A percentile compares a stretch with the other conserved stretches of the same genome.
phyloP scores from a whole-genome alignment of 352 stramenopile genomes.

The Pythium oligandrum region DNA sequence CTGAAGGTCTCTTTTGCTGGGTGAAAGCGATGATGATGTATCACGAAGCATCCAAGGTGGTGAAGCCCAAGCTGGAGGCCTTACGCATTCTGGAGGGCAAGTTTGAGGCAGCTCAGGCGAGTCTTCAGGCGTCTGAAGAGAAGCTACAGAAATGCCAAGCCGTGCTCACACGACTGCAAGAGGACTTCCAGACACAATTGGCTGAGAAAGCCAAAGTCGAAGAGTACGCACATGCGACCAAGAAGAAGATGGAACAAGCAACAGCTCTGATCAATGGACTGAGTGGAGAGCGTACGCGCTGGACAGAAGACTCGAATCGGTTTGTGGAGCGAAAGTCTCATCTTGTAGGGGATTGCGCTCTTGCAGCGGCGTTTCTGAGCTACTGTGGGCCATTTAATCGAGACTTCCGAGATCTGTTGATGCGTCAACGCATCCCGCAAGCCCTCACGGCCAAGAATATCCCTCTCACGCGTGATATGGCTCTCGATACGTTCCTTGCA shows the following conservation, averaged over 20 bases:
- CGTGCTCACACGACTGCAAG: conserved; percentile 65
- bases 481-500: conserved; percentile 68
- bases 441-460: conserved; percentile 68
- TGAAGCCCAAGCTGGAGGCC: conserved; percentile 92
- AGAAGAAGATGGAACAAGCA: conserved; percentile 89
- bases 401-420: conserved; percentile 63
- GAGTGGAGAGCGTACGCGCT: conserved; percentile 75
- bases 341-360: conserved; percentile 83
- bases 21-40: conserved; percentile 90
- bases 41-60: conserved; percentile 89
- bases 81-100: conserved; percentile 84
- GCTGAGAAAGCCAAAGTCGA: conserved; percentile 83
- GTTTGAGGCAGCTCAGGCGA: conserved; percentile 77
- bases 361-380: conserved; percentile 83
- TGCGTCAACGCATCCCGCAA: conserved; percentile 52
- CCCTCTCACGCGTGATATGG: conserved; percentile 54
- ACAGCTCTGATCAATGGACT: conserved; percentile 86
- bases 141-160: conserved; percentile 64
- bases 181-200: conserved; percentile 89
- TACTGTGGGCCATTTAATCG: conserved; percentile 91
- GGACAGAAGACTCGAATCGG: conserved; percentile 85
- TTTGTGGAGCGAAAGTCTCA: conserved; percentile 80
- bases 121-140: conserved; percentile 64
- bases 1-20: conserved; percentile 89
- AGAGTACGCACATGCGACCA: conserved; percentile 72